Conservation (phyloP, 2,329 filamentous ascomycete genomes). For the Fusarium bactridioides region DNA sequence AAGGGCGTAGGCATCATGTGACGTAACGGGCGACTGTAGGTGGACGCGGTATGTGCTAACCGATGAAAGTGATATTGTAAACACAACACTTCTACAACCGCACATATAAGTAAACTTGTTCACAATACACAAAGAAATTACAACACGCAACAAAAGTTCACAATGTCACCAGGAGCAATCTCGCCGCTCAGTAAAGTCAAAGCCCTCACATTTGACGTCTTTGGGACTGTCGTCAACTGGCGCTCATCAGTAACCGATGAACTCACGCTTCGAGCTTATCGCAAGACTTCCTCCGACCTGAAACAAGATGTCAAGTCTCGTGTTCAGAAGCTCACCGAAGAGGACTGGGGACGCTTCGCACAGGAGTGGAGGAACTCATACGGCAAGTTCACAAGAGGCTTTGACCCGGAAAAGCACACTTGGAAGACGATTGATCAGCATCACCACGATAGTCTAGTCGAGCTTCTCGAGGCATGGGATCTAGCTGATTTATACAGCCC, state of each 20-base stretch:
- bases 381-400: conserved; percentile 63
- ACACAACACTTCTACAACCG: neutral
- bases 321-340: conserved; percentile 58
- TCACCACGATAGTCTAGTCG: conserved; percentile 68
- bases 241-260: conserved; percentile 69
- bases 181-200: conserved; percentile 52
- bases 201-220: conserved; percentile 77
- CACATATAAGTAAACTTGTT: neutral
- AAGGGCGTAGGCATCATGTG: conserved; percentile 35
- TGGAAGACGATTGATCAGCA: conserved; percentile 80
- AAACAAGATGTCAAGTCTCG: conserved; percentile 56
- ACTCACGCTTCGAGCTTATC: conserved; percentile 59
- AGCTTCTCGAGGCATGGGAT: conserved; percentile 63
- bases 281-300: conserved; percentile 58
- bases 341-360: conserved; percentile 71
- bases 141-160: neutral
- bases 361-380: conserved; percentile 76
- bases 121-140: neutral
- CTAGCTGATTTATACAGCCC: conserved; percentile 68
- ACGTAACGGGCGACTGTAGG: neutral
- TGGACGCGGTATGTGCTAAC: neutral
- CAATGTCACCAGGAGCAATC: conserved; percentile 39
- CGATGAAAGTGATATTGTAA: neutral
- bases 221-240: conserved; percentile 85
- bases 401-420: conserved; percentile 55